Conservation (phyloP, 1,284 basidiomycete species). For the Fomitopsis palustris region DNA sequence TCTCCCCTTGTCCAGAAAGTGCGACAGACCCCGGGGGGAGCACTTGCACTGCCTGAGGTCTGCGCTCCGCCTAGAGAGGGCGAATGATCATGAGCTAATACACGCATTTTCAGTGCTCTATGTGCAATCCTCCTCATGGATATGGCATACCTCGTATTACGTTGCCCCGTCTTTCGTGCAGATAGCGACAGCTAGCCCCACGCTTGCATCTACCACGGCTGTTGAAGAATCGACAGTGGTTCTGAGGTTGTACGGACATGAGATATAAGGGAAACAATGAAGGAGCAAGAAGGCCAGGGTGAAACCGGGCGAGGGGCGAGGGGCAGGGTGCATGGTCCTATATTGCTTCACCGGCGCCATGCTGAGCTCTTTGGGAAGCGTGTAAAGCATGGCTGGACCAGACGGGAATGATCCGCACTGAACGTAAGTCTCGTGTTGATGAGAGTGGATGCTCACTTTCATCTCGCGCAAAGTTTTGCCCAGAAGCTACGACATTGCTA, state of each 20-base stretch:
- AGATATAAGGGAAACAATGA: not conserved
- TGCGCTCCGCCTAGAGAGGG: not conserved
- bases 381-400: no score
- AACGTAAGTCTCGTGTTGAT: no score
- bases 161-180: not conserved
- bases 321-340: not conserved
- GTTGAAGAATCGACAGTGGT: not conserved
- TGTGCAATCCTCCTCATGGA: not conserved
- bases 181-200: not conserved
- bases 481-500: no score
- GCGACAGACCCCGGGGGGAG: constrained; percentile 41
- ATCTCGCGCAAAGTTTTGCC: no score
- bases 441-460: no score
- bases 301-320: not conserved
- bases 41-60: not conserved
- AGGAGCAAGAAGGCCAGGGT: not conserved
- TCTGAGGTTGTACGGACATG: not conserved
- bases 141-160: not conserved
- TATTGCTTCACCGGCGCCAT: not conserved
- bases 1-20: constrained; percentile 47
- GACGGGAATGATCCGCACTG: no score
- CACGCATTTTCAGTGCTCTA: not conserved
- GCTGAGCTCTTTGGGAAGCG: no score
- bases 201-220: not conserved
- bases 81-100: not conserved